Base-by-base conservation (phyloP, 1,139 yeast species). In the Zygosaccharomyces pseudobailii region DNA sequence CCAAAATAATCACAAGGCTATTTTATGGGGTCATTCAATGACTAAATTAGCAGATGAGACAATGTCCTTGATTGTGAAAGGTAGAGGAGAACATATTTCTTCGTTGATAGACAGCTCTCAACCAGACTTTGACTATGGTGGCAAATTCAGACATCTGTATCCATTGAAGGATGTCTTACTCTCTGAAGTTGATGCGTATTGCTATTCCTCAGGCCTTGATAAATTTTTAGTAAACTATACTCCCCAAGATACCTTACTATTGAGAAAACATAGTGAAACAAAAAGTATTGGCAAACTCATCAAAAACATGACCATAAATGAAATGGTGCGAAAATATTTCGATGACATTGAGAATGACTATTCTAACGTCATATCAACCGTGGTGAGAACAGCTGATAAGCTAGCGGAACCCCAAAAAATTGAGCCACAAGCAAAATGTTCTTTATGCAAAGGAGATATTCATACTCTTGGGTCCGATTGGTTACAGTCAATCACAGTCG, bases 301-400 rank as follows among this genome's bases (percentile, higher is more conserved):
- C 20, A 86, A 81, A 63, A 78, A 82, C 55, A 80, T 85, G 74
- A 86, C 96, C 2, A 83, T 92, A 27, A 82, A 87, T 57, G 95
- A 87, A 58, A 73, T 92, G 42, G 82, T 90, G 2, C 72, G 80
- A 35, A 78, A 82, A 47, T 92, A 92, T 65, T 88, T 89, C 59
- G 74, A 71, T 32, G 76, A 76, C 36, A 79, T 90, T 31, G 96
- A 89, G 59, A 75, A 78, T 7, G 95, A 86, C 5, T 90, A 89
- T 60, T 88, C 96, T 0, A 88, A 95, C 44, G 88, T 94, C 3
- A 92, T 94, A 2, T 85, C 97, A 0, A 90, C 98, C 0, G 97
- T 92, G 19, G 90, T 89, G 9, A 82, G 87, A 54, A 90, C 96
- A 0, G 96, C 95, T 8, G 83, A 82, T 44, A 90, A 92, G 64